Evolutionary conservation across 1,139 yeast genomes (phyloP).

Genomic region (Nakaseomyces kungkrabaensis): DNA sequence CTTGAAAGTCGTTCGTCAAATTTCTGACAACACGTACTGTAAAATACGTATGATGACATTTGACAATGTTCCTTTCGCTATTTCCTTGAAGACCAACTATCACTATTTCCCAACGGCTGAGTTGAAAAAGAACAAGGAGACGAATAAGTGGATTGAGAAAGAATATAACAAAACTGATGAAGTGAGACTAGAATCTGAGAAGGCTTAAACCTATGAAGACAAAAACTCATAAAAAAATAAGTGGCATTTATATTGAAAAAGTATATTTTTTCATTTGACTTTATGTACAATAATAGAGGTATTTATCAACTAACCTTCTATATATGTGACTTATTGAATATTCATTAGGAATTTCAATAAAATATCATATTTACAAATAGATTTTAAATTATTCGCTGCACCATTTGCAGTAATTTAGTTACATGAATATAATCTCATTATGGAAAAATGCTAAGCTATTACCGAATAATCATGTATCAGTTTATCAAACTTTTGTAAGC

Average conservation of each 20-base stretch:
- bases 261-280: not conserved
- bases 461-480: not conserved
- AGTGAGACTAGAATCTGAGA: not conserved
- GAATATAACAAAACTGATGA: slow-evolving; percentile 22
- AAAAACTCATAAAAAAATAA: not conserved
- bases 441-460: too few relatives aligned
- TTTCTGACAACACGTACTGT: slow-evolving; percentile 73
- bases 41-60: slow-evolving; percentile 73
- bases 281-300: not conserved
- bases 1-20: slow-evolving; percentile 48
- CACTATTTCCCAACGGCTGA: slow-evolving; percentile 86
- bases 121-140: slow-evolving; percentile 37
- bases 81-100: slow-evolving; percentile 76
- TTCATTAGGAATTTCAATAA: not conserved
- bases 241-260: too few relatives aligned
- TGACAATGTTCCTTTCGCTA: slow-evolving; percentile 78
- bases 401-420: not conserved
- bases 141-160: slow-evolving; percentile 44
- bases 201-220: not conserved
- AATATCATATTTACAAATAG: not conserved
- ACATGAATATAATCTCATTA: not conserved
- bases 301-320: not conserved
- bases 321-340: not conserved
- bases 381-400: not conserved
- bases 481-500: too few relatives aligned